Percentiles rank a stretch among this genome's conserved stretches.
These are phyloP conservation scores for Epichloe brachyelytri DNA, from an alignment of 2,329 filamentous ascomycete genomes.

Conservation along the genomic window DNA sequence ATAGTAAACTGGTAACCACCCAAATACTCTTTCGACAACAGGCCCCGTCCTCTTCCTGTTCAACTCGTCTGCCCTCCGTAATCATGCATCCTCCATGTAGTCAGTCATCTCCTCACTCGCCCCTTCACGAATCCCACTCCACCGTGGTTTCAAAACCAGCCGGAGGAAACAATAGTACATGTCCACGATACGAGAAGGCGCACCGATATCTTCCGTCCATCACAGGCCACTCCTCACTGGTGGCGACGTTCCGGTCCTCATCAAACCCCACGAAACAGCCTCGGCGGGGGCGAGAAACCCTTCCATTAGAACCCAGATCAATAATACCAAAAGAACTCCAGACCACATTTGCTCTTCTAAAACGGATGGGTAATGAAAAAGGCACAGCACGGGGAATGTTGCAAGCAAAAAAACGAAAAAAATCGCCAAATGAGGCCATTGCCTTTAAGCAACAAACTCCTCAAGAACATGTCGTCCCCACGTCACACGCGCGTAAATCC, in stretches of 20 bases:
- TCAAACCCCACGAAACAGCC: slow-evolving; percentile 3
- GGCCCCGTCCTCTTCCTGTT: background rate
- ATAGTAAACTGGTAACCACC: slow-evolving; percentile 20
- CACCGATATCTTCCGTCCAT: background rate
- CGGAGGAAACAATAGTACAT: background rate
- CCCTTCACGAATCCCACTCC: background rate
- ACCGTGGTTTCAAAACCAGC: background rate
- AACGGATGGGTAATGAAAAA: slow-evolving; percentile 9
- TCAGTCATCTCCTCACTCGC: background rate
- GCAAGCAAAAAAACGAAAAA: slow-evolving; percentile 4
- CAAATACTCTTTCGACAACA: background rate
- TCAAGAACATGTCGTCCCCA: background rate
- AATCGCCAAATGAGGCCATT: slow-evolving; percentile 3
- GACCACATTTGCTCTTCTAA: slow-evolving; percentile 30
- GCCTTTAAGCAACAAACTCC: background rate
- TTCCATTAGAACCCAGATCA: slow-evolving; percentile 1
- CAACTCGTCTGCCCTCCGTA: background rate
- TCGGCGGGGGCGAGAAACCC: slow-evolving; percentile 12
- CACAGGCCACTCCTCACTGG: background rate
- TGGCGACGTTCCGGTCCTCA: slow-evolving; percentile 1
- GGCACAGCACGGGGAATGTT: slow-evolving; percentile 12
- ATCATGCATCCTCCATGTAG: background rate
- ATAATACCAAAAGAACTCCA: slow-evolving; percentile 27
- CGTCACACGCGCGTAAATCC: background rate
- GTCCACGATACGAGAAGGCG: background rate